Conservation (phyloP, 306 rosid genomes). For the Cicer arietinum region DNA sequence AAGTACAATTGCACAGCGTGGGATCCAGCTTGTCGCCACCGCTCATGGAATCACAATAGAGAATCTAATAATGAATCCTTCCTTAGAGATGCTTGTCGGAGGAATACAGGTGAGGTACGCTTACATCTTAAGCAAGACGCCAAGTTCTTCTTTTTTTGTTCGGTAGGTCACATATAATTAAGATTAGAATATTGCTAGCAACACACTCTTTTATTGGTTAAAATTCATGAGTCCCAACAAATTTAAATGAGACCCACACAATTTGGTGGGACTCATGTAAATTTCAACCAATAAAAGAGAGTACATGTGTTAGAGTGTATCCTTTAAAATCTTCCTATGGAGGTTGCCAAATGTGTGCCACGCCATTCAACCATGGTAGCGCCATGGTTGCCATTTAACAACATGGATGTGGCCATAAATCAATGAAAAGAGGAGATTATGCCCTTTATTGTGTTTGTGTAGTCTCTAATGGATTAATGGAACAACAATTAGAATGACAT, state of each 20-base stretch:
- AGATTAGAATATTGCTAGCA: neutral
- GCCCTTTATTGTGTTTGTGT: slow-evolving; percentile 14
- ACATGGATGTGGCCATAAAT: neutral
- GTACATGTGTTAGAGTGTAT: too few relatives aligned
- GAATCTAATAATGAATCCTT: slow-evolving; percentile 90
- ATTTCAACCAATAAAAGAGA: too few relatives aligned
- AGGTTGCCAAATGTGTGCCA: too few relatives aligned
- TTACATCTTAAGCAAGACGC: slow-evolving; percentile 14
- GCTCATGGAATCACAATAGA: slow-evolving; percentile 98
- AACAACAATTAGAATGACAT: slow-evolving; percentile 27
- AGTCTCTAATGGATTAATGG: neutral
- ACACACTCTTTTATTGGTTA: too few relatives aligned
- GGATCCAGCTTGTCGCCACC: slow-evolving; percentile 96
- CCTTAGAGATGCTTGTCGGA: slow-evolving; percentile 95
- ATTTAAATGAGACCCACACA: too few relatives aligned
- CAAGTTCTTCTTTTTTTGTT: slow-evolving; percentile 36
- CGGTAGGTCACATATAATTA: neutral
- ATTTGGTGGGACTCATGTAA: too few relatives aligned
- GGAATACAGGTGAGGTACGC: slow-evolving; percentile 81
- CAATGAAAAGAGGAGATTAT: slow-evolving; percentile 14
- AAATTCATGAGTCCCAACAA: too few relatives aligned
- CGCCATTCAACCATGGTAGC: too few relatives aligned
- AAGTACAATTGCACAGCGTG: slow-evolving; percentile 96
- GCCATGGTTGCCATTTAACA: too few relatives aligned
- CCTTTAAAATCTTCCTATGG: too few relatives aligned